Percentiles rank a stretch among this genome's conserved stretches.
Conservation (phyloP, 2,329 filamentous ascomycete genomes). For the Lachnellula hyalina region DNA sequence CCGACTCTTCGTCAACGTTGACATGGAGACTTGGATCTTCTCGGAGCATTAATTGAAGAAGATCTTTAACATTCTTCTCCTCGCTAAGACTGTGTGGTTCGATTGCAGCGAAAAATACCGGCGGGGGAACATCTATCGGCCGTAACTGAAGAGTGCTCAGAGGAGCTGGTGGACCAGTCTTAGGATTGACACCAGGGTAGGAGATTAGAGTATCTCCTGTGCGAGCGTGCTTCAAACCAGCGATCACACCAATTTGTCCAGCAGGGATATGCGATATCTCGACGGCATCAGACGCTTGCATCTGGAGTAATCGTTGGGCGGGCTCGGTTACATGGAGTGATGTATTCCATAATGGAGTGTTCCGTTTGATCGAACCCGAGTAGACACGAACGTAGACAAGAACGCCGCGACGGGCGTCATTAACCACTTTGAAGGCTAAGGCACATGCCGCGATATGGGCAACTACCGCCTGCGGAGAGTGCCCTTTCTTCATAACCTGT, state of each 20-base stretch:
- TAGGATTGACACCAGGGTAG: conserved; percentile 56
- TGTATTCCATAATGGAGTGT: conserved; percentile 78
- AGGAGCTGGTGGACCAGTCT: conserved; percentile 59
- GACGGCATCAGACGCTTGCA: conserved; percentile 82
- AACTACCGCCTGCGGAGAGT: conserved; percentile 36
- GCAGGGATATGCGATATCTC: conserved; percentile 75
- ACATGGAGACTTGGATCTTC: conserved; percentile 92
- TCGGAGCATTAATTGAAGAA: conserved; percentile 70
- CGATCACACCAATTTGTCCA: conserved; percentile 91
- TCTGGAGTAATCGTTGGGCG: conserved; percentile 75
- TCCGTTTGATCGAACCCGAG: conserved; percentile 71
- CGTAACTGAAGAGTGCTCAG: conserved; percentile 75
- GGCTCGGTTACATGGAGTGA: conserved; percentile 74
- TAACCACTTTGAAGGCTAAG: conserved; percentile 86
- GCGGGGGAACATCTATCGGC: conserved; percentile 83
- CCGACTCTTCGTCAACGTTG: conserved; percentile 79
- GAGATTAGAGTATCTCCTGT: conserved; percentile 89
- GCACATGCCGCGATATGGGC: conserved; percentile 58
- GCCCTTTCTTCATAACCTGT: conserved; percentile 34
- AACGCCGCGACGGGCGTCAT: conserved; percentile 78
- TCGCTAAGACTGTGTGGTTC: conserved; percentile 74
- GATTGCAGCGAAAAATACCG: conserved; percentile 94
- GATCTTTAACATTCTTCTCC: conserved; percentile 72
- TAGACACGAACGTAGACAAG: conserved; percentile 92
- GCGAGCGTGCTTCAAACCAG: conserved; percentile 82